These are phyloP conservation scores for Centaurea solstitialis DNA, from an alignment of 129 eudicot genomes.

Conservation along the genomic window DNA sequence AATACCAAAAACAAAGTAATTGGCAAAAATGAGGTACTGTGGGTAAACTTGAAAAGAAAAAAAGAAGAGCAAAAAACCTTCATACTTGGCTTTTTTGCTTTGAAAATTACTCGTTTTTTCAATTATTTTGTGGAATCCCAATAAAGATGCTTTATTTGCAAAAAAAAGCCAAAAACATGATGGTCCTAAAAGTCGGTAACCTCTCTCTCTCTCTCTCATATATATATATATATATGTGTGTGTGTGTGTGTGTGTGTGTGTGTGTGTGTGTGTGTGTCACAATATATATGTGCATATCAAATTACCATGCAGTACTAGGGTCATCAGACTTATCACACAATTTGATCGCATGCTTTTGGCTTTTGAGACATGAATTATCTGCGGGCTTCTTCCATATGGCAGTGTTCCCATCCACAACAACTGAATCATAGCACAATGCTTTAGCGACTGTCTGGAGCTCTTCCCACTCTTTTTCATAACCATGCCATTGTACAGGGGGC, in stretches of 20 bases:
- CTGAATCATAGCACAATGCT: conserved; percentile 82
- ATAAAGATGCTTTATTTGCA: background rate
- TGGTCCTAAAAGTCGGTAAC: background rate
- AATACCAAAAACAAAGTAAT: background rate
- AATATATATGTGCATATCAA: background rate
- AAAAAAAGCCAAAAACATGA: background rate
- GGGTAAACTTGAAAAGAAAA: background rate
- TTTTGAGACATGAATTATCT: conserved; percentile 65
- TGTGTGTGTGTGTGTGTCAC: too few relatives aligned
- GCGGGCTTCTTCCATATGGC: conserved; percentile 87
- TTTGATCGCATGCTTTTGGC: conserved; percentile 61
- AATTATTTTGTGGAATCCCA: background rate
- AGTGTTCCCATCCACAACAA: conserved; percentile 91
- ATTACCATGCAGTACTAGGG: conserved; percentile 87
- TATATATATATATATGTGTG: background rate
- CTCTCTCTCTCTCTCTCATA: background rate
- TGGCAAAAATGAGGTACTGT: background rate
- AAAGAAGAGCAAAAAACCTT: background rate
- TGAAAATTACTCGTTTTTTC: background rate
- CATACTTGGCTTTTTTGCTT: background rate
- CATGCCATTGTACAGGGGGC: conserved; percentile 96
- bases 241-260: too few relatives aligned
- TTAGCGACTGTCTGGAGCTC: conserved; percentile 89
- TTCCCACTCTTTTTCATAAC: conserved; percentile 88
- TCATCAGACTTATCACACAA: conserved; percentile 76